phyloP scores from a whole-genome alignment of 495 filamentous ascomycete genomes.

The Platismatia glauca region DNA sequence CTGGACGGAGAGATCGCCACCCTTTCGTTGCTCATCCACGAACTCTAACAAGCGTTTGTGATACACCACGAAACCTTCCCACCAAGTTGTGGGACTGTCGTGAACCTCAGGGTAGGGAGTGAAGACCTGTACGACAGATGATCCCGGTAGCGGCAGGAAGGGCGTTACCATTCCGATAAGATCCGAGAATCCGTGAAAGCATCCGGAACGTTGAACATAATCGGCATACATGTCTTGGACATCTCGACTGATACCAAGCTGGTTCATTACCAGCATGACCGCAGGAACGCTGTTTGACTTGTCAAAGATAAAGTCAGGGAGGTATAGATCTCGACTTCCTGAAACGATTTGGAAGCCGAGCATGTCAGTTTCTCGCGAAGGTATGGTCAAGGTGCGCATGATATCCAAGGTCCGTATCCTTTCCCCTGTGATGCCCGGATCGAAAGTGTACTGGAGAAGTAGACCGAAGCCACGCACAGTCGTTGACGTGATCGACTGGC shows the following conservation, averaged over 20 bases:
- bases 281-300: neutral
- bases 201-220: neutral
- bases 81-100: conserved; percentile 2
- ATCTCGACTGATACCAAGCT: neutral
- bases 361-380: conserved; percentile 3
- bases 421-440: neutral
- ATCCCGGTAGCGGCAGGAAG: conserved; percentile 4
- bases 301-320: conserved; percentile 5
- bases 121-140: neutral
- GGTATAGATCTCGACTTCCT: neutral
- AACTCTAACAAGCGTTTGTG: neutral
- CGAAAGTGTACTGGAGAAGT: conserved; percentile 11
- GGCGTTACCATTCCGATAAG: conserved; percentile 2
- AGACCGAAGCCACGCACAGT: conserved; percentile 12
- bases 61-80: conserved; percentile 5
- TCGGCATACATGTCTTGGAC: neutral
- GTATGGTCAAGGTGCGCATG: neutral
- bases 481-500: conserved; percentile 26
- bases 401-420: neutral
- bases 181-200: conserved; percentile 9
- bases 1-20: neutral
- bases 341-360: conserved; percentile 9
- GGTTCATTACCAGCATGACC: neutral
- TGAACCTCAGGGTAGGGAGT: conserved; percentile 2
- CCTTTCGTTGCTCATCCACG: neutral